Conservation (phyloP, 2,329 filamentous ascomycete species). For the Cucurbitaria berberidis region DNA sequence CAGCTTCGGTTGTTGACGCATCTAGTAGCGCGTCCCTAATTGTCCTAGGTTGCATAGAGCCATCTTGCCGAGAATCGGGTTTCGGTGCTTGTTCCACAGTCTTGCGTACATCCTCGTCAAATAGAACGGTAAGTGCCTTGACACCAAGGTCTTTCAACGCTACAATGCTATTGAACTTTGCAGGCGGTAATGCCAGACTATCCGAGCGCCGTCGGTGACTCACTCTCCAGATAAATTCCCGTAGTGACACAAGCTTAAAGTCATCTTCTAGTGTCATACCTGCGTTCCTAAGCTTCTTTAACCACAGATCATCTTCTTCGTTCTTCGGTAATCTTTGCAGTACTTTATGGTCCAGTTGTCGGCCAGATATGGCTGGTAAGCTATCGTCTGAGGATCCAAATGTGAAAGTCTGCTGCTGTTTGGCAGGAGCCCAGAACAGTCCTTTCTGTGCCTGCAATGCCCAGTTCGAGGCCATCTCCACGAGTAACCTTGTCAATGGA, state of each 20-base stretch:
- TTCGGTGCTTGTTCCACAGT: slow-evolving; percentile 51
- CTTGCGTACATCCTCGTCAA: slow-evolving; percentile 70
- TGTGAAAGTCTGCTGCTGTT: slow-evolving; percentile 72
- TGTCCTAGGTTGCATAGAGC: slow-evolving; percentile 65
- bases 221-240: slow-evolving; percentile 90
- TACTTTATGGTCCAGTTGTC: slow-evolving; percentile 63
- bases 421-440: slow-evolving; percentile 82
- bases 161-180: slow-evolving; percentile 72
- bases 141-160: slow-evolving; percentile 76
- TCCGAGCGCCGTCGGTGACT: slow-evolving; percentile 72
- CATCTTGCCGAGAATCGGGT: slow-evolving; percentile 42
- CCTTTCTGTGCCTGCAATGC: slow-evolving; percentile 80
- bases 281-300: slow-evolving; percentile 81
- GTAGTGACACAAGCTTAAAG: slow-evolving; percentile 81
- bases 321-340: slow-evolving; percentile 73
- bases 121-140: slow-evolving; percentile 87
- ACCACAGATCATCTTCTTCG: slow-evolving; percentile 93
- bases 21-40: slow-evolving; percentile 91
- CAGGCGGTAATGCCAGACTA: slow-evolving; percentile 47
- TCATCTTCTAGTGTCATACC: slow-evolving; percentile 86
- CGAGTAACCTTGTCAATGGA: slow-evolving; percentile 77
- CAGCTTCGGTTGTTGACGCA: slow-evolving; percentile 86
- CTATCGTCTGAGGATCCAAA: slow-evolving; percentile 64
- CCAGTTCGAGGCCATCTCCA: slow-evolving; percentile 88
- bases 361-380: slow-evolving; percentile 61